A percentile compares a stretch with the other conserved stretches of the same genome.
Conservation (phyloP, 305 asterid species). For the Solanum hybrid region DNA sequence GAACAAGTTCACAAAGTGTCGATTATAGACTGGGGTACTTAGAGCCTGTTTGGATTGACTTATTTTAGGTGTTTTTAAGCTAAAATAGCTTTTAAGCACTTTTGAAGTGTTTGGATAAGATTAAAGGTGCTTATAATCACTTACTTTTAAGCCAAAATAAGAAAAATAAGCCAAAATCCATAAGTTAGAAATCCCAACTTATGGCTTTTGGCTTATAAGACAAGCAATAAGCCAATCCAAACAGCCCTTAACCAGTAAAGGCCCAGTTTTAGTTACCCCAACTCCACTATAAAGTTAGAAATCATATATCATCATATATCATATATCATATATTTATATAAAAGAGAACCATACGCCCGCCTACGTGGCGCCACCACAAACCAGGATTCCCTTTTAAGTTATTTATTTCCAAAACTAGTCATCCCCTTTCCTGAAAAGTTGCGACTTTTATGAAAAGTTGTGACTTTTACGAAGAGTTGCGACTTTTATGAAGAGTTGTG, state of each 20-base stretch:
- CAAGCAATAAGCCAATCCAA: not conserved
- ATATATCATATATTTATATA: no score
- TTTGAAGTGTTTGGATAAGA: not conserved
- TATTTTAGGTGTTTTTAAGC: not conserved
- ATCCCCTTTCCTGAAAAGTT: no score
- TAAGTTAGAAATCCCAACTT: not conserved
- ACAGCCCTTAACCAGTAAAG: not conserved
- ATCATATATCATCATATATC: not conserved
- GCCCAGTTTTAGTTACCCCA: not conserved
- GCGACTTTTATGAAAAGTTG: no score
- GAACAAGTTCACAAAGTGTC: not conserved
- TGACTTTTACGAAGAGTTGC: no score
- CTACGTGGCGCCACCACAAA: no score
- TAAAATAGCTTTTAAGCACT: not conserved
- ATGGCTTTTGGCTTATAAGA: not conserved
- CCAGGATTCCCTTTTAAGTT: no score
- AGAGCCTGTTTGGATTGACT: not conserved
- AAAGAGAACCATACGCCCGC: rapidly evolving
- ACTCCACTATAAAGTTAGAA: not conserved
- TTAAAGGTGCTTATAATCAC: not conserved
- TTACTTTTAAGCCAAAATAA: not conserved
- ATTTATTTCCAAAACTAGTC: no score
- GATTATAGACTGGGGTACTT: not conserved
- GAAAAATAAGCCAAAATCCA: no score
- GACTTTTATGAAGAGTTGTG: rapidly evolving